phyloP scores from a whole-genome alignment of 2,329 filamentous ascomycete genomes.

The Beauveria scarabaeidicola region DNA sequence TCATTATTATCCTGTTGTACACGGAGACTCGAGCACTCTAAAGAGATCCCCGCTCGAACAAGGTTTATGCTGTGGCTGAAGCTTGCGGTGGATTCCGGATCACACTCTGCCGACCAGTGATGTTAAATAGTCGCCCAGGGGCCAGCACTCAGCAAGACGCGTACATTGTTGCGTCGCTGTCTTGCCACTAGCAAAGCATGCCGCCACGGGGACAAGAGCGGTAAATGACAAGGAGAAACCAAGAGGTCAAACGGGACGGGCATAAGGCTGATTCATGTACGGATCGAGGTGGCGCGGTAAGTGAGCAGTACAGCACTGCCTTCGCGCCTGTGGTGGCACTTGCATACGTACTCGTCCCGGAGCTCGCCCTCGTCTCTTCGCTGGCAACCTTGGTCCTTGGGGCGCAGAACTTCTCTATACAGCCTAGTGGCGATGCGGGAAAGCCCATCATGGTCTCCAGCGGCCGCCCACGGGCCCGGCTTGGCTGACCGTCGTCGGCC shows the following conservation, averaged over 20 bases:
- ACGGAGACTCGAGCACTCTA: background rate
- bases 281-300: background rate
- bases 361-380: background rate
- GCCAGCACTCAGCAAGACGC: background rate
- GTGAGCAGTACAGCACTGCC: background rate
- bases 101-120: background rate
- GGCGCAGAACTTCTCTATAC: background rate
- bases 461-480: background rate
- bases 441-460: background rate
- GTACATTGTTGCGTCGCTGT: background rate
- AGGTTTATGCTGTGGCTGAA: background rate
- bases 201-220: background rate
- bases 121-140: background rate
- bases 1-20: background rate
- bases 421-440: slow-evolving; percentile 4
- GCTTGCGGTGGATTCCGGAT: background rate
- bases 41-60: background rate
- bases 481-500: slow-evolving; percentile 15
- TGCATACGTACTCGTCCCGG: background rate
- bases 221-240: background rate
- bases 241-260: background rate
- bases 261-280: too few relatives aligned
- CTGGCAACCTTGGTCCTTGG: background rate
- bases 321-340: background rate
- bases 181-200: background rate